Conservation (phyloP, 495 filamentous ascomycete genomes). For the Aspergillus sparsus region DNA sequence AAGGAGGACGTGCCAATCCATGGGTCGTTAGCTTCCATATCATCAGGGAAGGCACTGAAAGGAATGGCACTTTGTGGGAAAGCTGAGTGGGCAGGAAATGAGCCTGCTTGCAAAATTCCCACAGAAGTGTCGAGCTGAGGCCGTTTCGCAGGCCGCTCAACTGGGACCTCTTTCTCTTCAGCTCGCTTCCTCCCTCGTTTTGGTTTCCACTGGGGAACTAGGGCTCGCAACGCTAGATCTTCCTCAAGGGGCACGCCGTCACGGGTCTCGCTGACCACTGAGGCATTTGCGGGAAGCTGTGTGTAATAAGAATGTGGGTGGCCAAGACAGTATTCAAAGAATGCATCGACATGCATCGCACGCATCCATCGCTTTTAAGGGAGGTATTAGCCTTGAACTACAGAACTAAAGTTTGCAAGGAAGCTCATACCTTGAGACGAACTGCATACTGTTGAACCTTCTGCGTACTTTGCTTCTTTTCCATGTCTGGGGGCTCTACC, state of each 20-base stretch:
- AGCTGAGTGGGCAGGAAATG: conserved; percentile 50
- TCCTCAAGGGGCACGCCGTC: conserved; percentile 91
- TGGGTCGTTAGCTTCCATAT: conserved; percentile 50
- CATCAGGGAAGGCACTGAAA: conserved; percentile 60
- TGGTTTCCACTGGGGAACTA: conserved; percentile 87
- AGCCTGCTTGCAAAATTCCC: conserved; percentile 55
- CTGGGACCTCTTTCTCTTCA: conserved; percentile 68
- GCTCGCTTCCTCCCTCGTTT: conserved; percentile 84
- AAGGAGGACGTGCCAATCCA: conserved; percentile 55
- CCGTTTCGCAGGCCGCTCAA: conserved; percentile 58
- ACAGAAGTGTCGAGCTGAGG: conserved; percentile 69
- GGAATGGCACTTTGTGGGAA: conserved; percentile 63
- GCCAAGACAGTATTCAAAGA: conserved; percentile 86
- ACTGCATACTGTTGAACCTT: conserved; percentile 98
- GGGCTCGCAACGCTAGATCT: conserved; percentile 84
- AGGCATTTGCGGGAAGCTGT: conserved; percentile 66
- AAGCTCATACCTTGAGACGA: conserved; percentile 72
- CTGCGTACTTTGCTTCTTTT: conserved; percentile 90
- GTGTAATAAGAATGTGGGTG: conserved; percentile 83
- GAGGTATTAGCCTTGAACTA: conserved; percentile 17
- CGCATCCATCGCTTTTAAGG: conserved; percentile 85
- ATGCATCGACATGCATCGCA: conserved; percentile 95
- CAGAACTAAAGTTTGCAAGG: background rate
- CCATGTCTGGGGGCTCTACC: conserved; percentile 80
- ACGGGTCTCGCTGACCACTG: conserved; percentile 64